Conservation (phyloP, 2,329 filamentous ascomycete species). For the Fusarium nematophilum region DNA sequence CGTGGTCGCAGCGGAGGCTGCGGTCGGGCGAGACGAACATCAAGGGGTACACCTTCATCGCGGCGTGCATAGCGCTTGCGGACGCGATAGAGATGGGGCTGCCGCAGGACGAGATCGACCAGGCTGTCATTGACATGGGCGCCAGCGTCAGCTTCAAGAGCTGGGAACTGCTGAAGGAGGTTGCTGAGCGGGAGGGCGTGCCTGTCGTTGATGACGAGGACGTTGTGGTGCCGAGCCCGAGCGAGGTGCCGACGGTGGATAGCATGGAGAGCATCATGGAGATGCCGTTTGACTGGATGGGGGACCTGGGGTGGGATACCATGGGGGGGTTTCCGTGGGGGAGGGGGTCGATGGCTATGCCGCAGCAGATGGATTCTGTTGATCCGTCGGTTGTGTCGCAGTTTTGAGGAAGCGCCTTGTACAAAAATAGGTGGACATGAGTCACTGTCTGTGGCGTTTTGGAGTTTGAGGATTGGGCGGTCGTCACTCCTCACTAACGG, state of each 20-base stretch:
- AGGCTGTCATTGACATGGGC: slow-evolving; percentile 42
- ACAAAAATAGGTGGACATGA: too few relatives aligned
- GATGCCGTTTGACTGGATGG: slow-evolving; percentile 43
- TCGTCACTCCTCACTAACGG: too few relatives aligned
- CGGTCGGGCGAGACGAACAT: slow-evolving; percentile 57
- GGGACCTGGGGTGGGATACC: slow-evolving; percentile 37
- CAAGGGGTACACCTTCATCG: slow-evolving; percentile 54
- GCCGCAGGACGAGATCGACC: slow-evolving; percentile 46
- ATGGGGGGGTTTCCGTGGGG: slow-evolving; percentile 36
- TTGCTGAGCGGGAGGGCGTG: slow-evolving; percentile 45
- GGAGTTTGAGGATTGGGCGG: too few relatives aligned
- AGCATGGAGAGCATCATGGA: slow-evolving; percentile 40
- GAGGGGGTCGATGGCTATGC: slow-evolving; percentile 9
- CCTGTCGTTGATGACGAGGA: slow-evolving; percentile 18
- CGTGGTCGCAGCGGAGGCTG: slow-evolving; percentile 51
- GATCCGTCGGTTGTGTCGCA: slow-evolving; percentile 32
- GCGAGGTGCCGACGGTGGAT: slow-evolving; percentile 9
- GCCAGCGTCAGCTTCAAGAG: slow-evolving; percentile 42
- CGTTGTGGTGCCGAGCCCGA: slow-evolving; percentile 2
- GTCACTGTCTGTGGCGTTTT: too few relatives aligned
- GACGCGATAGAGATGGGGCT: slow-evolving; percentile 48
- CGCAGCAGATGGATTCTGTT: slow-evolving; percentile 28
- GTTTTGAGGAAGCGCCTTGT: slow-evolving; percentile 20
- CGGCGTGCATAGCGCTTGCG: slow-evolving; percentile 47
- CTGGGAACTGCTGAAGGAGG: slow-evolving; percentile 48